phyloP scores from a whole-genome alignment of 352 stramenopile species.

The Phytopythium aichiense region DNA sequence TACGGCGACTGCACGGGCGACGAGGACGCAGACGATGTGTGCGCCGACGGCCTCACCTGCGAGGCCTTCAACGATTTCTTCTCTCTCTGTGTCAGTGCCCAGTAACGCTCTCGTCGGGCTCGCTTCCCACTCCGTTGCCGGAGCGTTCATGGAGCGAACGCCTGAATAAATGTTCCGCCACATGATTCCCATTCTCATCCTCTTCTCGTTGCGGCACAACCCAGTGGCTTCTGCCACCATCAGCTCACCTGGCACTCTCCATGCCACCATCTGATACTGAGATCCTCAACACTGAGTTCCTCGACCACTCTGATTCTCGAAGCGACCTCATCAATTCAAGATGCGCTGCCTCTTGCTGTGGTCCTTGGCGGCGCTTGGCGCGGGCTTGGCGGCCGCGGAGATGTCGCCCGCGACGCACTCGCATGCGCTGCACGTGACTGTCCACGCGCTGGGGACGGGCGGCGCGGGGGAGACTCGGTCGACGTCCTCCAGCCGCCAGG shows the following conservation, averaged over 20 bases:
- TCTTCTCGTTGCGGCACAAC: not conserved
- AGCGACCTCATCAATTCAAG: not conserved
- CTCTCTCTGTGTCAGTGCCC: constrained; percentile 26
- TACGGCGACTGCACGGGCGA: constrained; percentile 41
- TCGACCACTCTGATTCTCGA: not conserved
- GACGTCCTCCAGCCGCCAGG: not conserved
- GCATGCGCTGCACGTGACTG: constrained; percentile 2
- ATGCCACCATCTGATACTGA: not conserved
- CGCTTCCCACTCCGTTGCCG: not conserved
- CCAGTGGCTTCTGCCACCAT: not conserved
- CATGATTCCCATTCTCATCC: not conserved
- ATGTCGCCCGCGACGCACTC: not conserved
- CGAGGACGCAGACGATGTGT: constrained; percentile 10
- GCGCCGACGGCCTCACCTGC: constrained; percentile 30
- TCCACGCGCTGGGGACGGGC: not conserved
- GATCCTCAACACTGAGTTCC: not conserved
- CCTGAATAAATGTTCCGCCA: not conserved
- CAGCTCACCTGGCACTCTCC: not conserved
- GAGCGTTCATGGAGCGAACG: not conserved
- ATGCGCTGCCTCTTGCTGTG: not conserved
- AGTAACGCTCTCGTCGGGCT: not conserved
- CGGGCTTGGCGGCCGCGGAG: not conserved
- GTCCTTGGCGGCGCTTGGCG: not conserved
- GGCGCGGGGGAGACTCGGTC: not conserved
- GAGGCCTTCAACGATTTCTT: constrained; percentile 35